These are phyloP conservation scores for Brasenia schreberi DNA, from an alignment of 164 flowering plant genomes.

Conservation along the genomic window DNA sequence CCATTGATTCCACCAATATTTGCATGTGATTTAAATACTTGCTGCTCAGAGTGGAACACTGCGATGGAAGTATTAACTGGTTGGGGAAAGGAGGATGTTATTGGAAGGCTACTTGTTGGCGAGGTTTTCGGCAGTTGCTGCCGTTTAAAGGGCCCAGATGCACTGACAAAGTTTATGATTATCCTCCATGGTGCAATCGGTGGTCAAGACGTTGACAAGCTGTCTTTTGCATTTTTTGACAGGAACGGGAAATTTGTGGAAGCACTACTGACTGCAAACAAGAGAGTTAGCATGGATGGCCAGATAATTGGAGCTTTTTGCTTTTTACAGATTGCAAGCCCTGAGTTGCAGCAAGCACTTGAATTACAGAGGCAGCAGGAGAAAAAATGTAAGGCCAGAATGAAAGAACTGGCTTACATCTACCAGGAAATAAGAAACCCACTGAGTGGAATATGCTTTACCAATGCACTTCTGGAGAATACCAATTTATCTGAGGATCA, in stretches of 20 bases:
- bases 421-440: constrained; percentile 90
- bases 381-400: constrained; percentile 46
- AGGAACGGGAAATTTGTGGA: constrained; percentile 69
- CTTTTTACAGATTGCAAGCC: constrained; percentile 86
- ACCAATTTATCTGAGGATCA: constrained; percentile 74
- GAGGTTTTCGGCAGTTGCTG: constrained; percentile 88
- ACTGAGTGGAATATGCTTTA: constrained; percentile 65
- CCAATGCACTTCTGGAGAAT: constrained; percentile 69
- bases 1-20: constrained; percentile 97
- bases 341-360: constrained; percentile 75
- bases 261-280: constrained; percentile 86
- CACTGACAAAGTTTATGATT: constrained; percentile 85
- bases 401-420: constrained; percentile 87
- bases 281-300: constrained; percentile 70
- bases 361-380: constrained; percentile 72
- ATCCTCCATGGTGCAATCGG: constrained; percentile 77
- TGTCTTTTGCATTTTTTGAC: constrained; percentile 68
- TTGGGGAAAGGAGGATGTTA: constrained; percentile 52
- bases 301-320: constrained; percentile 82
- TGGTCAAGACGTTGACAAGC: constrained; percentile 72
- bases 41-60: constrained; percentile 95
- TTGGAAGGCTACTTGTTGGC: constrained; percentile 85
- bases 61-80: constrained; percentile 96
- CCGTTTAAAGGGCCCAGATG: constrained; percentile 81
- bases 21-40: constrained; percentile 83